These are phyloP conservation scores for Fraxinus pennsylvanica DNA, from an alignment of 257 asterid genomes.

Conservation along the genomic window DNA sequence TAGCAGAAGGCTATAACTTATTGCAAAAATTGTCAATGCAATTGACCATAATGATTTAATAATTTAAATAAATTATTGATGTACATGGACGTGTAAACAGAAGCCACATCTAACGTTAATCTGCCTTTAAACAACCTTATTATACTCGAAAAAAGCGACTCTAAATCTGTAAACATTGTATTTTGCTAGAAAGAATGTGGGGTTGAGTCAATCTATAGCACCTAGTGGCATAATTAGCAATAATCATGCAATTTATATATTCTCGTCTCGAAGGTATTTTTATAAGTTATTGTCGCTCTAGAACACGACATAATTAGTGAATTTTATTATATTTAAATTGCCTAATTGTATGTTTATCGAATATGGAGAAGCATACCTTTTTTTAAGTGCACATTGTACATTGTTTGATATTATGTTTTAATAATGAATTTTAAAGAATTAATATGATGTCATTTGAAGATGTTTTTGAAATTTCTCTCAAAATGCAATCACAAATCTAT, in stretches of 20 bases:
- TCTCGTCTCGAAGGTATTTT: neutral
- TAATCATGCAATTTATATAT: neutral
- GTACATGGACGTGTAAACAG: neutral
- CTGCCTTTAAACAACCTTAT: conserved; percentile 2
- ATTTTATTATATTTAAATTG: neutral
- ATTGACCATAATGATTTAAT: neutral
- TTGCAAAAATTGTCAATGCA: neutral
- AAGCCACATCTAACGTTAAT: neutral
- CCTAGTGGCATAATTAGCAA: neutral
- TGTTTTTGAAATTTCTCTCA: too few species aligned
- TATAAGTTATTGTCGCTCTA: neutral
- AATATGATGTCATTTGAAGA: neutral
- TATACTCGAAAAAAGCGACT: neutral
- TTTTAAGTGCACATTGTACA: neutral
- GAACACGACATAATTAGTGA: neutral
- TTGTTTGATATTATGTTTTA: neutral
- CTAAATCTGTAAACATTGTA: neutral
- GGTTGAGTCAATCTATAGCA: neutral
- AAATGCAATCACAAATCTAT: too few species aligned
- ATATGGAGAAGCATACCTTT: neutral
- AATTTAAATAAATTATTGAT: neutral
- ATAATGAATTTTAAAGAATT: too few species aligned
- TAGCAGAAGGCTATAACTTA: neutral
- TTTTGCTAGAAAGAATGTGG: neutral
- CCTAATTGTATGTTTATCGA: neutral